Evolutionary conservation across 805 yeast species (phyloP), one percentile per base, ranked within the genome.

Genomic region (Komagataella mondaviorum): DNA sequence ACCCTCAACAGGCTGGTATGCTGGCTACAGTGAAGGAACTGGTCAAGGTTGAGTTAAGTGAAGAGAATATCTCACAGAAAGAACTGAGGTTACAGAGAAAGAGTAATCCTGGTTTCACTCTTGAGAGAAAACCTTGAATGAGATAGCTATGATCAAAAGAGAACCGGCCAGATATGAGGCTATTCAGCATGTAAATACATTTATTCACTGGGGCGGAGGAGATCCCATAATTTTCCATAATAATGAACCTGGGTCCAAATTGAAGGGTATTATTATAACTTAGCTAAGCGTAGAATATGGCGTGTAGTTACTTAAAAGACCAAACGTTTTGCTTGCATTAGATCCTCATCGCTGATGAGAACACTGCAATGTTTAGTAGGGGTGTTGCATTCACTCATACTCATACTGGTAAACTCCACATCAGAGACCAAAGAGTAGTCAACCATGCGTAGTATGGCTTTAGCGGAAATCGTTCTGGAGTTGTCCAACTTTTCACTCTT

Each of bases 1-100:
- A 84, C 10, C 89, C 95, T 14, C 78, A 83, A 39, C 77, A 83
- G 54, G 96, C 98, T 3, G 96, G 96, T 65, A 81, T 83, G 71
- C 75, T 91, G 52, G 79, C 88, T 36, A 72, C 76, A 53, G 87
- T 91, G 48, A 91, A 91, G 66, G 97, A 91, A 65, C 71, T 91
- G 52, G 90, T 91, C 6, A 78, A 77, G 48, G 93, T 91, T 24
- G 91, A 88, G 58, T 69, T 88, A 44, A 80, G 84, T 8, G 82
- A 80, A 47, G 67, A 71, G 24, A 69, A 69, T 17, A 66, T 80
- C 57, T 66, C 80, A 1, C 75, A 72, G 51, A 64, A 67, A 16
- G 75, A 85, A 60, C 71, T 81, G 64, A 71, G 82, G 51, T 61
- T 59, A 7, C 69, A 70, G 46, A 76, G 90, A 67, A 83, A 76